These are phyloP conservation scores for Aspergillus taichungensis DNA, from an alignment of 495 filamentous ascomycete species.

Conservation along the genomic window DNA sequence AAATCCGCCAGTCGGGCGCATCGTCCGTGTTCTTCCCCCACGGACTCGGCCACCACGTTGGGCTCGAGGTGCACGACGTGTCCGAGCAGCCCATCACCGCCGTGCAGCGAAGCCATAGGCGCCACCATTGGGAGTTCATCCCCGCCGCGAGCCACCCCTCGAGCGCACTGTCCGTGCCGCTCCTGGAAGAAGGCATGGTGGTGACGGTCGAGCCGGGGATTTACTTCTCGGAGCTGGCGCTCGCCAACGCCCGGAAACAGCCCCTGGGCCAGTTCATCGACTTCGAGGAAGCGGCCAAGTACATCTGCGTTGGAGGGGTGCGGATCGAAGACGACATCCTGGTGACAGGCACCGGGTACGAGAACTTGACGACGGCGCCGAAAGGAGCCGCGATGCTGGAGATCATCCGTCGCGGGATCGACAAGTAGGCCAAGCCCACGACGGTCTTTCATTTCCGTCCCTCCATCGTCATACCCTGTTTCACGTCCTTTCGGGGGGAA, in stretches of 20 bases:
- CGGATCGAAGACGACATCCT: constrained; percentile 90
- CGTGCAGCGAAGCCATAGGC: neutral
- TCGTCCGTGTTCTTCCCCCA: constrained; percentile 83
- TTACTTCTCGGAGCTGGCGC: constrained; percentile 83
- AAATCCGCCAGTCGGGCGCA: constrained; percentile 60
- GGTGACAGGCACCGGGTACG: constrained; percentile 65
- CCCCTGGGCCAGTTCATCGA: constrained; percentile 65
- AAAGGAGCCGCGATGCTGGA: constrained; percentile 64
- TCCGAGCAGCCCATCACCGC: constrained; percentile 41
- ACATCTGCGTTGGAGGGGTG: constrained; percentile 74
- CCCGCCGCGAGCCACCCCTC: constrained; percentile 17
- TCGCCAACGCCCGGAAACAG: constrained; percentile 64
- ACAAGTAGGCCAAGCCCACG: neutral
- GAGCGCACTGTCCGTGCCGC: constrained; percentile 27
- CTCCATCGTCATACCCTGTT: no score
- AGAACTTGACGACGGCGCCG: constrained; percentile 77
- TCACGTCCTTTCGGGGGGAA: no score
- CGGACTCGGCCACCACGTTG: constrained; percentile 81
- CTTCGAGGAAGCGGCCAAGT: constrained; percentile 57
- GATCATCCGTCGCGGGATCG: constrained; percentile 38
- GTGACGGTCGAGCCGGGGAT: constrained; percentile 86
- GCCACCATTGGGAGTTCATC: constrained; percentile 8
- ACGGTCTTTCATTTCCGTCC: no score
- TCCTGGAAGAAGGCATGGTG: constrained; percentile 61
- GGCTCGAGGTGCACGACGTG: constrained; percentile 85